phyloP scores from a whole-genome alignment of 331 rosid genomes.

The Dryas integrifolia region DNA sequence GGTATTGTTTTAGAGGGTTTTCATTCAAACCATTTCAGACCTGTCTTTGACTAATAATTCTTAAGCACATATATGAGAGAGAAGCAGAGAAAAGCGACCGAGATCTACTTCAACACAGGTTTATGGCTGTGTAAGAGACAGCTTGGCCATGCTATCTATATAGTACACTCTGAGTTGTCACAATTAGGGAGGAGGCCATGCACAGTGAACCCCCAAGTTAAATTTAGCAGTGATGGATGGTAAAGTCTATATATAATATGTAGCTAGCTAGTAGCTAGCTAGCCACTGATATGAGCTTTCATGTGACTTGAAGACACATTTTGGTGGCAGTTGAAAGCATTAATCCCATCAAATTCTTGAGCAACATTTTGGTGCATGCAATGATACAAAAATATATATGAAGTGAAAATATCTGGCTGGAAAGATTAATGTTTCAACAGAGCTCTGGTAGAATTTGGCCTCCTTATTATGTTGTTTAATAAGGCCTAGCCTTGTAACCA shows the following conservation, averaged over 20 bases:
- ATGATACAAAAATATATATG: background rate
- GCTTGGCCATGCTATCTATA: slow-evolving; percentile 4
- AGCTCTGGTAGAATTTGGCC: no score
- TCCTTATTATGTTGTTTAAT: no score
- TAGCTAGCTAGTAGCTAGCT: background rate
- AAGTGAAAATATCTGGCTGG: background rate
- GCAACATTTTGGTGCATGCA: background rate
- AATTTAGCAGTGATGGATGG: background rate
- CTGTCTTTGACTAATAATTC: slow-evolving; percentile 27
- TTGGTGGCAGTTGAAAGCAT: slow-evolving; percentile 16
- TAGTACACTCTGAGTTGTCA: slow-evolving; percentile 14
- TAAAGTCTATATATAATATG: background rate
- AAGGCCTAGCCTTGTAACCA: background rate
- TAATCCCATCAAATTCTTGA: slow-evolving; percentile 7
- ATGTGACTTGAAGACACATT: background rate
- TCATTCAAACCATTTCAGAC: slow-evolving; percentile 13
- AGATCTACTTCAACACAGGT: background rate
- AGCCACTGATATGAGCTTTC: slow-evolving; percentile 9
- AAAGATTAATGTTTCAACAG: background rate
- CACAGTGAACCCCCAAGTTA: background rate
- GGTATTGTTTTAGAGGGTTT: slow-evolving; percentile 18
- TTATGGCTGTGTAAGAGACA: slow-evolving; percentile 6
- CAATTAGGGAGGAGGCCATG: background rate
- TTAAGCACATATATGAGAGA: background rate
- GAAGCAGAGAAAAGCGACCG: background rate